phyloP scores from a whole-genome alignment of 768 basidiomycete species.

The Fibroporia radiculosa region DNA sequence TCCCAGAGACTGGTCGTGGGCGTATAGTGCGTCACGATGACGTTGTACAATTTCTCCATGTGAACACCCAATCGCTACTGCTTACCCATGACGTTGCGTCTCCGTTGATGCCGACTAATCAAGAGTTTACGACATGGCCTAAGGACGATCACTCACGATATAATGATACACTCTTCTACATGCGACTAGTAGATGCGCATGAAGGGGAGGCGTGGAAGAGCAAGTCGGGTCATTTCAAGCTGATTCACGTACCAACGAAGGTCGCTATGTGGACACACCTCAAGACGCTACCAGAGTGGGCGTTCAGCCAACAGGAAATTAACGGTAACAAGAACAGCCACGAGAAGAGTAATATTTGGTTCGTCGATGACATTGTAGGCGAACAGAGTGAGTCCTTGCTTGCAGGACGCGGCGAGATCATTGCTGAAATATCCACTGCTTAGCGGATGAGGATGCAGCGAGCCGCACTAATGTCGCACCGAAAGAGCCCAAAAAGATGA shows the following conservation, averaged over 20 bases:
- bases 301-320: conserved; percentile 93
- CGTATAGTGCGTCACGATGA: conserved; percentile 89
- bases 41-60: conserved; percentile 81
- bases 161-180: conserved; percentile 85
- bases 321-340: conserved; percentile 91
- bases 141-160: conserved; percentile 69
- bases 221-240: conserved; percentile 87
- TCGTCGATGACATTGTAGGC: conserved; percentile 71
- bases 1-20: conserved; percentile 90
- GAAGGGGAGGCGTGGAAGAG: conserved; percentile 86
- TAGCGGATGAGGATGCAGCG: conserved; percentile 48
- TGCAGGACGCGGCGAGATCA: background rate
- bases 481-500: conserved; percentile 73
- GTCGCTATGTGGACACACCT: conserved; percentile 93
- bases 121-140: conserved; percentile 93
- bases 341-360: conserved; percentile 85
- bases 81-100: conserved; percentile 98
- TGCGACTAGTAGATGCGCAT: conserved; percentile 64
- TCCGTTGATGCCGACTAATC: conserved; percentile 94
- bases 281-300: conserved; percentile 90
- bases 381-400: conserved; percentile 55
- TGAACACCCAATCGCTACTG: conserved; percentile 74
- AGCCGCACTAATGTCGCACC: conserved; percentile 44
- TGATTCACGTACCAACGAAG: conserved; percentile 82
- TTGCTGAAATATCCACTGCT: background rate